A percentile compares a stretch with the other conserved stretches of the same genome.
Evolutionary conservation across 257 asterid species (phyloP).

Genomic region (Nicotiana obtusifolia): DNA sequence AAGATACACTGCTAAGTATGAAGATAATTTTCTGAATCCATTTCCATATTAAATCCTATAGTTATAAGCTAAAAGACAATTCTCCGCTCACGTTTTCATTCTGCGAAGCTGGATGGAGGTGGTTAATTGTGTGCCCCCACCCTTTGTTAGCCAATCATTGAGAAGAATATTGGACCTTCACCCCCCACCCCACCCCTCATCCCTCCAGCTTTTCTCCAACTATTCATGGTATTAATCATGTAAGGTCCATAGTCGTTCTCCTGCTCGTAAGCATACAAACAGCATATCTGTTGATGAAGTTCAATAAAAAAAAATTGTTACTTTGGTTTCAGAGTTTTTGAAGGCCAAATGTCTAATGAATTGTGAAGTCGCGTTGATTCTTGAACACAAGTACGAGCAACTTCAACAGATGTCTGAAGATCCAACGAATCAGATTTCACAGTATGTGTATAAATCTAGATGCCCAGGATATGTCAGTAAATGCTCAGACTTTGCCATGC

Average conservation of each 20-base stretch:
- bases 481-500: neutral
- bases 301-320: neutral
- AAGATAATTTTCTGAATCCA: neutral
- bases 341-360: conserved; percentile 96
- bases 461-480: neutral
- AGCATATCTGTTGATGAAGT: neutral
- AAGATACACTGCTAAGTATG: neutral
- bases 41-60: neutral
- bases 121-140: neutral
- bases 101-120: neutral
- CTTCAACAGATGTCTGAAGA: conserved; percentile 94
- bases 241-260: neutral
- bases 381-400: conserved; percentile 88
- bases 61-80: neutral
- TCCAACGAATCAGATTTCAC: conserved; percentile 84
- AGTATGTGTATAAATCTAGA: conserved; percentile 41
- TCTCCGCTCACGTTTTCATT: neutral
- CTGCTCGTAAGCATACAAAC: neutral
- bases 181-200: neutral
- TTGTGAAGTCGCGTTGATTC: conserved; percentile 89
- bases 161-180: neutral
- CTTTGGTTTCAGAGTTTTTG: conserved; percentile 51
- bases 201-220: neutral
- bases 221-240: neutral
- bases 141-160: neutral